Base-by-base conservation (phyloP, 495 filamentous ascomycete species). In the Talaromyces trachyspermus region DNA sequence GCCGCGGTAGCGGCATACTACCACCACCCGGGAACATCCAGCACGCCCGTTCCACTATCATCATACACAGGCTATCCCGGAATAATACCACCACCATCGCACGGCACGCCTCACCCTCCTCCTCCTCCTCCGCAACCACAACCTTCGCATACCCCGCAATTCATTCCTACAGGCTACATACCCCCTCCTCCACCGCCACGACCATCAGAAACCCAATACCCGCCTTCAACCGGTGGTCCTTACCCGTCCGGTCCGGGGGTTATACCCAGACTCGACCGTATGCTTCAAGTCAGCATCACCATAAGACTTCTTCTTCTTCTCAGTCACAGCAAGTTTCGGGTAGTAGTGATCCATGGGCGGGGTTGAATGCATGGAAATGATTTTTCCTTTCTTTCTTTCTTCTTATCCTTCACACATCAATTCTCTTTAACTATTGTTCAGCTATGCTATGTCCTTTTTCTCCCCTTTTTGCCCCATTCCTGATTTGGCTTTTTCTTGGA, bases 181-280 rank as follows among this genome's bases (percentile, higher is more conserved):
- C 91, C 90, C 1, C 91, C 91, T 1, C 91, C 91, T 7, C 91
- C 91, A 15, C 91, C 91, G 0, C 86, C 85, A 2, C 86, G 84
- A 10, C 88, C 87, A 7, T 84, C 87, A 27, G 85, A 87, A 30
- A 81, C 84, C 0, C 81, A 77, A 14, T 88, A 89, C 53, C 80
- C 83, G 41, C 76, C 64, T n/a, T 59, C 70, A 11, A 53, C 66
- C 33, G 55, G 44, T 15, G 63, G 65, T 2, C 51, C 63, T n/a
- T 79, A 79, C 60, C 79, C 78, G 2, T 66, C 74, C 36, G 78
- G 77, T 5, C 76, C 78, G 7, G 76, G 77, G 80, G 78, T 2
- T 82, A 81, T 60, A 73, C 77, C 15, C 72, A 77, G 54, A 53
- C 46, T 37, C 60, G 70, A 49, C 60, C 32, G 6, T 66, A 69